These are phyloP conservation scores for Sisymbrium altissimum DNA, from an alignment of 345 rosid genomes.

Conservation along the genomic window DNA sequence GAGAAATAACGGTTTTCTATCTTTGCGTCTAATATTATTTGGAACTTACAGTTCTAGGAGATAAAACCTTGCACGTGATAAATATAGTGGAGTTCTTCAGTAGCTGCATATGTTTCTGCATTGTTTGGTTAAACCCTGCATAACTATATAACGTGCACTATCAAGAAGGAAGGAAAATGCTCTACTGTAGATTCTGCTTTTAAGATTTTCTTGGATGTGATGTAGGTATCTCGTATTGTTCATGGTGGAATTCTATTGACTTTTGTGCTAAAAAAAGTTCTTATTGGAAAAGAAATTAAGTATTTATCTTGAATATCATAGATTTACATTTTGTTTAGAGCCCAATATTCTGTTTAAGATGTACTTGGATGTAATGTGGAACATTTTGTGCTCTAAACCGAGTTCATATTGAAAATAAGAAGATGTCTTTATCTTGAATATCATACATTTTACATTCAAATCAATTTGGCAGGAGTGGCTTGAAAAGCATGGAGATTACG, in stretches of 20 bases:
- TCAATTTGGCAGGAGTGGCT: conserved; percentile 58
- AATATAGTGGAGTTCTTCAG: not conserved
- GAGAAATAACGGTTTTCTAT: not conserved
- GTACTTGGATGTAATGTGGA: no score
- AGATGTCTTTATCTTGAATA: not conserved
- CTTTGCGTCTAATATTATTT: not conserved
- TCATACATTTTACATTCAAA: not conserved
- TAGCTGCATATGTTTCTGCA: not conserved
- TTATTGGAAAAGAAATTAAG: no score
- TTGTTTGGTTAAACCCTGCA: not conserved
- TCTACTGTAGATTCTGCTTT: not conserved
- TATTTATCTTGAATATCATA: no score
- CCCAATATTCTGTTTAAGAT: no score
- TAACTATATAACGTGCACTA: not conserved
- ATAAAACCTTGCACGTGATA: not conserved
- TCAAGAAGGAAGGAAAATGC: not conserved
- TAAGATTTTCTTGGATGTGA: no score
- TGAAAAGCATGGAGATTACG: conserved; percentile 51
- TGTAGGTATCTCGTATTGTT: no score
- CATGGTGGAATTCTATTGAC: no score
- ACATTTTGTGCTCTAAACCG: no score
- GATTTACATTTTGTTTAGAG: no score
- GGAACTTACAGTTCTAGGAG: not conserved
- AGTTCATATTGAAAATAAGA: not conserved
- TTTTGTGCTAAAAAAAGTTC: no score